Evolutionary conservation across 1,139 yeast species (phyloP).

Genomic region (Geotrichum aggregatum): DNA sequence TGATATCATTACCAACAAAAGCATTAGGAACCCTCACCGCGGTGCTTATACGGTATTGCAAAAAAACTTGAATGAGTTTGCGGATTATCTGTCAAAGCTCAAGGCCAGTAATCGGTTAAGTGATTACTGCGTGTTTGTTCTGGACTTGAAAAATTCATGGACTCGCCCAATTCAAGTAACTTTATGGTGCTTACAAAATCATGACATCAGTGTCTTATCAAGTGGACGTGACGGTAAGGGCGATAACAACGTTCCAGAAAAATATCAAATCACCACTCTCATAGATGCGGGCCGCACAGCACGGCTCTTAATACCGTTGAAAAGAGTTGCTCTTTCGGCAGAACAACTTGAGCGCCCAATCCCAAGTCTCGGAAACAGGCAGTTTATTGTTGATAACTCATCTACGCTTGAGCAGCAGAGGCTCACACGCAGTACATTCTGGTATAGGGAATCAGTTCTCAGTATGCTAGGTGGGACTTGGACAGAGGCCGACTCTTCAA

Average conservation of each 20-base stretch:
- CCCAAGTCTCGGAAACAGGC: slow-evolving; percentile 73
- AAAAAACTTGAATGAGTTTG: slow-evolving; percentile 8
- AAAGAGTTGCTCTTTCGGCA: slow-evolving; percentile 47
- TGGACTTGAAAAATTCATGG: slow-evolving; percentile 74
- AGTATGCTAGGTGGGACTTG: slow-evolving; percentile 60
- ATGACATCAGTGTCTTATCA: no score
- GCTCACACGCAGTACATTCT: slow-evolving; percentile 58
- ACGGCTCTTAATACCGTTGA: slow-evolving; percentile 67
- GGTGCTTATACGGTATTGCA: no score
- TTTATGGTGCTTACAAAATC: slow-evolving; percentile 38
- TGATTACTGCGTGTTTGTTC: slow-evolving; percentile 57
- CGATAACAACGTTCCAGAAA: slow-evolving; percentile 20
- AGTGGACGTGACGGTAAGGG: slow-evolving; percentile 28
- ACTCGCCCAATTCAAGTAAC: slow-evolving; percentile 38
- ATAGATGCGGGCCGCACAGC: slow-evolving; percentile 52
- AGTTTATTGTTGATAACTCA: slow-evolving; percentile 62
- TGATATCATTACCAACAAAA: no score
- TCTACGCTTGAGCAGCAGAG: slow-evolving; percentile 53
- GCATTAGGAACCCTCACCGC: no score
- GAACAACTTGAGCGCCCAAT: slow-evolving; percentile 51
- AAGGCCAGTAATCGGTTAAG: slow-evolving; percentile 36
- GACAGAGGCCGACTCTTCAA: slow-evolving; percentile 34
- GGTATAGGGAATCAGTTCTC: slow-evolving; percentile 71
- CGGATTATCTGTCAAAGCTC: slow-evolving; percentile 21
- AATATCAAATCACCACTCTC: slow-evolving; percentile 28